These are phyloP conservation scores for Aspergillus tubingensis DNA, from an alignment of 2,329 filamentous ascomycete genomes.

Conservation along the genomic window DNA sequence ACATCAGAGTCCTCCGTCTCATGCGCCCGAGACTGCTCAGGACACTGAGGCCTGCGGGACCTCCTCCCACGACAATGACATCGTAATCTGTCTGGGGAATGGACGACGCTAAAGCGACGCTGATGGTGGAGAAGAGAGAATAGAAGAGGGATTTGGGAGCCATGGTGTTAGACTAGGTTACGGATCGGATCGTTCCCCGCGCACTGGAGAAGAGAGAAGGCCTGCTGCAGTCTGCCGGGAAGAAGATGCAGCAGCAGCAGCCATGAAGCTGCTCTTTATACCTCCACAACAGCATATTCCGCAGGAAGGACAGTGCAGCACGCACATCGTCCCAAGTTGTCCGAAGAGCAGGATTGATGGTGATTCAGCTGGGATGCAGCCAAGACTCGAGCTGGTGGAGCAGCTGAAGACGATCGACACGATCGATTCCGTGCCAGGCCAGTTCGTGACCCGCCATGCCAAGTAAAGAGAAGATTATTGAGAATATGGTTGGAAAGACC, in stretches of 20 bases:
- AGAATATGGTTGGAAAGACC: neutral
- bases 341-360: neutral
- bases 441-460: neutral
- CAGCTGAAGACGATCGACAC: neutral
- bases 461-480: neutral
- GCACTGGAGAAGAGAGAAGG: neutral
- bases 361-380: neutral
- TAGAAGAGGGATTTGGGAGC: slow-evolving; percentile 25
- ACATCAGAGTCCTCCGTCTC: slow-evolving; percentile 55
- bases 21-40: slow-evolving; percentile 62
- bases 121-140: slow-evolving; percentile 25
- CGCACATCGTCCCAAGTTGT: neutral
- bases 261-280: neutral
- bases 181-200: neutral
- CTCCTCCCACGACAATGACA: slow-evolving; percentile 60
- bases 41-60: slow-evolving; percentile 57
- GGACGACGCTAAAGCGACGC: slow-evolving; percentile 23
- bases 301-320: neutral
- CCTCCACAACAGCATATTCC: neutral
- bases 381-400: neutral
- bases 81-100: slow-evolving; percentile 49
- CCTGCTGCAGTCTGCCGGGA: neutral
- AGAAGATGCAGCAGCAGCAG: neutral
- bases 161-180: slow-evolving; percentile 8
- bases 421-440: neutral